These are phyloP conservation scores for Botrytis cinerea DNA, from an alignment of 2,329 filamentous ascomycete genomes.

Conservation along the genomic window DNA sequence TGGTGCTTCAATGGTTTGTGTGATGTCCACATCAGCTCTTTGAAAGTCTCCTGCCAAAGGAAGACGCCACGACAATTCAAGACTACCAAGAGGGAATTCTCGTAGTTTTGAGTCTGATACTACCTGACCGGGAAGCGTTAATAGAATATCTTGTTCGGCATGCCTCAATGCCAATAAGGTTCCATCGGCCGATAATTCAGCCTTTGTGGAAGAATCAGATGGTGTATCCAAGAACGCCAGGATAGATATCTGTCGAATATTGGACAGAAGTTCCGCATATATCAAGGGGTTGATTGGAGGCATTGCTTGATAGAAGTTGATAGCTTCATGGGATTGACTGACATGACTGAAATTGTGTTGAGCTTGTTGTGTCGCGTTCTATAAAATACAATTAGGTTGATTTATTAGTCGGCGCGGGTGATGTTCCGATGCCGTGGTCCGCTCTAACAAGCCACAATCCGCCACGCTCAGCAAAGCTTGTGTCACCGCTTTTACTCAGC, in stretches of 20 bases:
- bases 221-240: slow-evolving; percentile 52
- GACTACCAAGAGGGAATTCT: slow-evolving; percentile 35
- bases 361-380: slow-evolving; percentile 1
- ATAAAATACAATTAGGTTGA: slow-evolving; percentile 1
- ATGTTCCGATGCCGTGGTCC: slow-evolving; percentile 7
- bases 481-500: neutral
- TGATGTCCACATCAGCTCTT: slow-evolving; percentile 26
- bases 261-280: slow-evolving; percentile 66
- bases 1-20: slow-evolving; percentile 34
- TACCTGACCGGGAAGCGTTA: slow-evolving; percentile 45
- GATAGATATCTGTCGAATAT: slow-evolving; percentile 65
- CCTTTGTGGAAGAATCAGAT: slow-evolving; percentile 37
- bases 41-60: slow-evolving; percentile 42
- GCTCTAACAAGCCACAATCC: neutral
- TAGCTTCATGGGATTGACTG: neutral
- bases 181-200: slow-evolving; percentile 49
- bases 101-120: slow-evolving; percentile 28
- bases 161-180: slow-evolving; percentile 52
- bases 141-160: slow-evolving; percentile 44
- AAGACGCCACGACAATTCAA: slow-evolving; percentile 56
- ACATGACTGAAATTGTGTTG: neutral
- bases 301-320: slow-evolving; percentile 12
- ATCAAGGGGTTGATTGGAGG: slow-evolving; percentile 42
- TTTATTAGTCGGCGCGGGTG: neutral
- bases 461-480: neutral